Conservation (phyloP, 202 grass and related monocot genomes). For the Bolboschoenoplectus hybrid region DNA sequence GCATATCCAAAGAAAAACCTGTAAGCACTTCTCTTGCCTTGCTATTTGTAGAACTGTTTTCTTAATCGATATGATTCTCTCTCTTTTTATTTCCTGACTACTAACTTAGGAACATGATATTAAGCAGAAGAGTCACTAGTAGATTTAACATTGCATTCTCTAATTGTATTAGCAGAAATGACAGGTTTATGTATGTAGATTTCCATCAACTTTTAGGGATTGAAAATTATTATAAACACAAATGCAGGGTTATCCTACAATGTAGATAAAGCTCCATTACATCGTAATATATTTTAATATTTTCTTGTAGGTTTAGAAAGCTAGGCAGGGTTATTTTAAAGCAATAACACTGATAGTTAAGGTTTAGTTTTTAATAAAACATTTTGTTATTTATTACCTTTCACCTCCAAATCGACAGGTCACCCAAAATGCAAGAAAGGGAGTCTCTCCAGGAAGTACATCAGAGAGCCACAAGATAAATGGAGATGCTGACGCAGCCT, state of each 20-base stretch:
- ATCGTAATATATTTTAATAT: neutral
- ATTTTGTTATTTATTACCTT: constrained; percentile 1
- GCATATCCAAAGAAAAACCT: constrained; percentile 48
- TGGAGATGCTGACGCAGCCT: constrained; percentile 15
- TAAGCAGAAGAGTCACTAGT: no score
- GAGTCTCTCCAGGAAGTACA: constrained; percentile 37
- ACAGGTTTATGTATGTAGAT: constrained; percentile 3
- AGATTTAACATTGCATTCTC: no score
- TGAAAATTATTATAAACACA: neutral
- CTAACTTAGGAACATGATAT: no score
- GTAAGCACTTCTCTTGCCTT: constrained; percentile 53
- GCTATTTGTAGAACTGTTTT: neutral
- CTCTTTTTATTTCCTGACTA: neutral
- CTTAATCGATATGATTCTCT: constrained; percentile 9
- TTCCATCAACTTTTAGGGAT: neutral
- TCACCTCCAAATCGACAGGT: neutral
- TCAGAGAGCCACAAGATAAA: constrained; percentile 51
- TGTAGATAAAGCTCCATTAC: neutral
- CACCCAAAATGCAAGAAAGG: constrained; percentile 44
- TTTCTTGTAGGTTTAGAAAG: constrained; percentile 18
- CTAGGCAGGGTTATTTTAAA: neutral
- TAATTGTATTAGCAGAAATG: neutral
- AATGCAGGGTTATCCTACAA: constrained; percentile 9
- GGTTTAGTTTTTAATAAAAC: neutral
- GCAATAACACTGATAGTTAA: constrained; percentile 9